A percentile compares a stretch with the other conserved stretches of the same genome.
Evolutionary conservation across 306 rosid genomes (phyloP).

Genomic region (Begonia fuchsioides): DNA sequence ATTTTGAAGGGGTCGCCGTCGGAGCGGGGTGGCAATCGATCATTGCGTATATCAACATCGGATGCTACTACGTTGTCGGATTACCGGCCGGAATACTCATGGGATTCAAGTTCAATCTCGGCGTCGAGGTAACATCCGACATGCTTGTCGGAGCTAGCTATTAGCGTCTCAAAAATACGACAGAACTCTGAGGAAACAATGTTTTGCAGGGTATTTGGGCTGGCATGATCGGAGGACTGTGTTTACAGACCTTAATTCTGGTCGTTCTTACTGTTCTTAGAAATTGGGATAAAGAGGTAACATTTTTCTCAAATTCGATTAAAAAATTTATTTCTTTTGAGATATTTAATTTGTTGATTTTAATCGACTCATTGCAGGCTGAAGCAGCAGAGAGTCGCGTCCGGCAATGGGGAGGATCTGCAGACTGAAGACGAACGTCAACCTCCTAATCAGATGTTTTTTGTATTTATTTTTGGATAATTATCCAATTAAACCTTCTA

Average conservation of each 20-base stretch:
- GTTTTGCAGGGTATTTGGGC: conserved; percentile 56
- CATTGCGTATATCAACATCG: conserved; percentile 70
- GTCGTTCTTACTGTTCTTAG: conserved; percentile 32
- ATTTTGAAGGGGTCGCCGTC: conserved; percentile 63
- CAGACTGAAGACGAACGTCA: no score
- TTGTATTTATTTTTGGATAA: no score
- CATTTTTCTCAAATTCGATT: no score
- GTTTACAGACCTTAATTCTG: conserved; percentile 52
- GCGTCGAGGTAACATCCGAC: conserved; percentile 30
- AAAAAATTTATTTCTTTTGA: no score
- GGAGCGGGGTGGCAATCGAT: conserved; percentile 89
- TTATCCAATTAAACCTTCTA: no score
- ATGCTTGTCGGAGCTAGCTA: not conserved
- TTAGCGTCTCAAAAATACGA: not conserved
- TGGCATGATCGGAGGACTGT: conserved; percentile 68
- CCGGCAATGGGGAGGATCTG: conserved; percentile 51
- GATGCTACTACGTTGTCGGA: conserved; percentile 58
- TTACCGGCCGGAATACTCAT: conserved; percentile 64
- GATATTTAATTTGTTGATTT: no score
- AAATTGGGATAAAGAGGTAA: conserved; percentile 62
- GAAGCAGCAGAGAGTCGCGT: conserved; percentile 59
- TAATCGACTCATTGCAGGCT: no score
- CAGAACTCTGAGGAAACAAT: not conserved
- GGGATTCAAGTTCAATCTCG: conserved; percentile 42
- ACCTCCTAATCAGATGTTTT: no score